These are phyloP conservation scores for Chaetomiaceae sp. DNA, from an alignment of 2,329 filamentous ascomycete species.

Conservation along the genomic window DNA sequence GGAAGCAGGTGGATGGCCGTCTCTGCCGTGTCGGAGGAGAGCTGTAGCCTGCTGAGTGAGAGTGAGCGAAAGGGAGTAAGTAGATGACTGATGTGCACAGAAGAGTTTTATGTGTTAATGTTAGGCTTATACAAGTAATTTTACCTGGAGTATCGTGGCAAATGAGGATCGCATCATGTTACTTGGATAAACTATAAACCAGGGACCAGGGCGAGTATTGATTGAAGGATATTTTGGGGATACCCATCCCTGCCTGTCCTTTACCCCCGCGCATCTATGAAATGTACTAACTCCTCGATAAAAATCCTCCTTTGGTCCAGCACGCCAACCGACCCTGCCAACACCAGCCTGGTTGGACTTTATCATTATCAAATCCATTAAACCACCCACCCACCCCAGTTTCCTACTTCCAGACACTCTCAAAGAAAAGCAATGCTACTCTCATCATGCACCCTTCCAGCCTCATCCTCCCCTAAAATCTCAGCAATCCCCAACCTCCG, in stretches of 20 bases:
- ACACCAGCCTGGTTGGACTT: too few species aligned
- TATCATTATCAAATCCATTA: neutral
- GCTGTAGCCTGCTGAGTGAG: too few species aligned
- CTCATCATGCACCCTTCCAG: neutral
- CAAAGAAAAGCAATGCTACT: slow-evolving; percentile 12
- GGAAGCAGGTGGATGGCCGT: slow-evolving; percentile 22
- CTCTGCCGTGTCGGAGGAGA: slow-evolving; percentile 23
- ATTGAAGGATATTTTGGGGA: too few species aligned
- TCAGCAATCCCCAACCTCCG: slow-evolving; percentile 1
- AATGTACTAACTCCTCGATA: neutral
- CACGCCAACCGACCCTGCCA: neutral
- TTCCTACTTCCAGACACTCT: neutral
- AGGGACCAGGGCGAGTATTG: too few species aligned
- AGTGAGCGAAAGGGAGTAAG: too few species aligned
- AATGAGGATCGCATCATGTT: too few species aligned
- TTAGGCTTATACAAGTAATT: too few species aligned
- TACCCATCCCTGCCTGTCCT: too few species aligned
- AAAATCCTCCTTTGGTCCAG: neutral
- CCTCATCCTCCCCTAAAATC: neutral
- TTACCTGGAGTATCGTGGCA: too few species aligned
- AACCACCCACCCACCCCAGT: neutral
- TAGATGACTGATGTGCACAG: too few species aligned
- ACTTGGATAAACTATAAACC: too few species aligned
- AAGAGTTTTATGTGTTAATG: too few species aligned
- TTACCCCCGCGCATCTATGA: neutral